Base-by-base conservation (phyloP, 352 stramenopile genomes). In the Phytophthora pluvialis region DNA sequence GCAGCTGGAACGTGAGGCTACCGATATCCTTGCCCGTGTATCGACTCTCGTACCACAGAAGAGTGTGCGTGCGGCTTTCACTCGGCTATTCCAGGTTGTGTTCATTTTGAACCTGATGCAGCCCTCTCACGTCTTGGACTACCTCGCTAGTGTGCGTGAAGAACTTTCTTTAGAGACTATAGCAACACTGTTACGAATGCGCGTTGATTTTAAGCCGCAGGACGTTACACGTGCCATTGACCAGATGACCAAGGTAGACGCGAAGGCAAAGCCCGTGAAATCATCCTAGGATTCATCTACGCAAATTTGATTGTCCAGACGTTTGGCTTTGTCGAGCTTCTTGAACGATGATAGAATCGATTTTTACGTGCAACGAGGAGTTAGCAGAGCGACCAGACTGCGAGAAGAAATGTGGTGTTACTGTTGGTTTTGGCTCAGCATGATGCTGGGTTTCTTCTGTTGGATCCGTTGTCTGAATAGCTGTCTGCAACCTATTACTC, bases 31-130 rank as follows among this genome's bases (percentile, higher is more conserved):
- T 5, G 51, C 72, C 9, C 80, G 77, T 8, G 72, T 90, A 6
- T 82, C 77, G 0, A 61, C 76, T 38, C 73, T 90, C 10, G 81
- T 86, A 8, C 59, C 71, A 10, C 66, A 86, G 4, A 82, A 76
- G 60, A 91, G 81, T 67, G 57, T 94, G 32, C 81, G 82, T 29
- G 64, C 60, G 7, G 66, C 80, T 9, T 95, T 94, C 60, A 94
- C 82, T 12, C 73, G 85, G 33, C 72, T 94, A 2, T 92, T 94
- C 58, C 83, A 95, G 60, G 43, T 94, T 33, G 80, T 89, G 39
- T 83, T 93, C 9, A 75, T 95, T 21, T 65, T 95, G 35, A 95
- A 94, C 59, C 60, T 95, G n/a, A 75, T 89, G 71, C 77, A 91
- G 42, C 85, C 87, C 4, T 70, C 44, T 13, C 83, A 95, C 55